Percentiles rank a stretch among this genome's conserved stretches.
Evolutionary conservation across 2,329 filamentous ascomycete genomes (phyloP).

Genomic region (Onygenales sp.): DNA sequence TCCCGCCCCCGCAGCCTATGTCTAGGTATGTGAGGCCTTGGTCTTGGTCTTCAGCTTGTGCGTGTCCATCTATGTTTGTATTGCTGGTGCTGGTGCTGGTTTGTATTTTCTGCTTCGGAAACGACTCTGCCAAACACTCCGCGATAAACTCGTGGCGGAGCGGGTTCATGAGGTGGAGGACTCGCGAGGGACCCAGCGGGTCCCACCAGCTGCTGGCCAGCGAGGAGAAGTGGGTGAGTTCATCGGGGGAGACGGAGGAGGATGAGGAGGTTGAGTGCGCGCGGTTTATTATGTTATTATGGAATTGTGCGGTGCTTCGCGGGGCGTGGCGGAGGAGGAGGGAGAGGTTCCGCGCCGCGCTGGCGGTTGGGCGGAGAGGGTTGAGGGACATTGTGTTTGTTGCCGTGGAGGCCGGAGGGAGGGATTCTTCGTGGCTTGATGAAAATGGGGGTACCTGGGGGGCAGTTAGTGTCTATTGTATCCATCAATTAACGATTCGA

Average conservation of each 20-base stretch:
- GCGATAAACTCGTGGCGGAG: slow-evolving; percentile 87
- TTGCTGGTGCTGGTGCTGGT: not conserved
- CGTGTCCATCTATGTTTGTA: not conserved
- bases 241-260: slow-evolving; percentile 74
- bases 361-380: not conserved
- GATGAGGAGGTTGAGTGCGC: slow-evolving; percentile 5
- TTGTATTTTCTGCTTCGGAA: slow-evolving; percentile 3
- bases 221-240: slow-evolving; percentile 88
- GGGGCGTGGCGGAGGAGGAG: slow-evolving; percentile 7
- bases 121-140: slow-evolving; percentile 52
- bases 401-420: no score
- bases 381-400: slow-evolving; percentile 2
- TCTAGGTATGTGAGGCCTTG: slow-evolving; percentile 65
- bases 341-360: slow-evolving; percentile 6
- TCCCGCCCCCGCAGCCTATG: slow-evolving; percentile 90
- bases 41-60: not conserved
- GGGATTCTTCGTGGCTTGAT: not conserved
- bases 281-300: slow-evolving; percentile 1
- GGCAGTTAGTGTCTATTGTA: not conserved
- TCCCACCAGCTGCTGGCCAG: slow-evolving; percentile 98
- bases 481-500: not conserved
- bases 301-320: slow-evolving; percentile 5
- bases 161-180: slow-evolving; percentile 97
- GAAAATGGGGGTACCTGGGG: not conserved
- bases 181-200: slow-evolving; percentile 78